Evolutionary conservation across 306 rosid species (phyloP).

Genomic region (Albizia julibrissin): DNA sequence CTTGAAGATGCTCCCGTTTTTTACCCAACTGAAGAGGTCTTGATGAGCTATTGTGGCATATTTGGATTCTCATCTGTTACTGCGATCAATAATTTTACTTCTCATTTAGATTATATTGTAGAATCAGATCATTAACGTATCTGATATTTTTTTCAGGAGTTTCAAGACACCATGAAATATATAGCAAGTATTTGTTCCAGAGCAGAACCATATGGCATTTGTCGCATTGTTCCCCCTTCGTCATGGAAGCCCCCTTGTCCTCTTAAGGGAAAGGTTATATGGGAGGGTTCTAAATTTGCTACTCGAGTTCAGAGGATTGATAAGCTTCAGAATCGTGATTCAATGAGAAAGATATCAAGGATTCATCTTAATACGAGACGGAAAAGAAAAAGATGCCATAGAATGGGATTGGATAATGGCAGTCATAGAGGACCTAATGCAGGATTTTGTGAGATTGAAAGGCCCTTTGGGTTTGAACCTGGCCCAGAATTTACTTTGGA

Average conservation of each 20-base stretch:
- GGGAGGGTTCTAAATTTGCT: constrained; percentile 84
- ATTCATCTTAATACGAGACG: constrained; percentile 63
- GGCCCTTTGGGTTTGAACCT: constrained; percentile 94
- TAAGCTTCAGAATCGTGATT: constrained; percentile 90
- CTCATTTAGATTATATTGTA: constrained; percentile 24
- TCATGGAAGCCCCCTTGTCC: constrained; percentile 98
- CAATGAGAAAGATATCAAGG: constrained; percentile 61
- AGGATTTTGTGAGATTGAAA: constrained; percentile 68
- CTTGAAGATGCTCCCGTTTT: constrained; percentile 90
- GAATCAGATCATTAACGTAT: constrained; percentile 39
- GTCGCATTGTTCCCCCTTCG: constrained; percentile 95
- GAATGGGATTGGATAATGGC: constrained; percentile 69
- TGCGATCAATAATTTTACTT: constrained; percentile 28
- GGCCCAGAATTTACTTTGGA: constrained; percentile 89
- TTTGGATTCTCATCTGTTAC: constrained; percentile 23
- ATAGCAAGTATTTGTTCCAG: constrained; percentile 77
- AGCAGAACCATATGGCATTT: constrained; percentile 93
- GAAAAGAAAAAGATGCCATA: constrained; percentile 80
- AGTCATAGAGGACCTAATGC: constrained; percentile 48
- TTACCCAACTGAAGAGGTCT: constrained; percentile 93
- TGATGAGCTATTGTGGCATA: constrained; percentile 37
- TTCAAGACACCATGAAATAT: constrained; percentile 82
- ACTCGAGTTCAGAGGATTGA: constrained; percentile 96
- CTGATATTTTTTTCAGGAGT: constrained; percentile 64
- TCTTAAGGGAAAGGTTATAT: constrained; percentile 66